A percentile compares a stretch with the other conserved stretches of the same genome.
These are phyloP conservation scores for Debaryomyces udenii DNA, from an alignment of 1,139 yeast species.

Conservation along the genomic window DNA sequence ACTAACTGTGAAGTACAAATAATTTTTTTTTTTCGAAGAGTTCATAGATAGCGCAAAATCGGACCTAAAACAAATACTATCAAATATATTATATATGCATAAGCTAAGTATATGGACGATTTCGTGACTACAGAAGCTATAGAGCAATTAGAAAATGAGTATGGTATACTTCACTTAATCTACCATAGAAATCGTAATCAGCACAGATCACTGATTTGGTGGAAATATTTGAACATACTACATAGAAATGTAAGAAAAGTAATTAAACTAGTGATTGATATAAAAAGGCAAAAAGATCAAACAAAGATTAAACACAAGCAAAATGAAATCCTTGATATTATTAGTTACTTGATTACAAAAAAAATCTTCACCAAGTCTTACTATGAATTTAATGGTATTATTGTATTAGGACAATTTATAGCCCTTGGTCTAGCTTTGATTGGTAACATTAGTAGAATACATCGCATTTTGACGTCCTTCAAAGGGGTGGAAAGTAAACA, in stretches of 20 bases:
- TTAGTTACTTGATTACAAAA: conserved; percentile 37
- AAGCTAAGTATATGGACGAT: conserved; percentile 5
- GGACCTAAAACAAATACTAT: background rate
- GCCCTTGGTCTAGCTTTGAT: conserved; percentile 71
- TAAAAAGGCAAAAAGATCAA: conserved; percentile 22
- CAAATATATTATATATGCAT: background rate
- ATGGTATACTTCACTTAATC: conserved; percentile 57
- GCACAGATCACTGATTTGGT: conserved; percentile 76
- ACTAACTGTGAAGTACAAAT: background rate
- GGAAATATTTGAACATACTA: conserved; percentile 67
- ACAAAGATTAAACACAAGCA: conserved; percentile 16
- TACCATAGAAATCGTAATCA: conserved; percentile 78
- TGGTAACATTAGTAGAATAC: conserved; percentile 56
- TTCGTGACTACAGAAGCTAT: conserved; percentile 3
- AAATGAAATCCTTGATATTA: conserved; percentile 24
- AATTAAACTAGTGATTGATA: conserved; percentile 25
- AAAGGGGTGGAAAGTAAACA: conserved; percentile 18
- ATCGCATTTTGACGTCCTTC: conserved; percentile 26
- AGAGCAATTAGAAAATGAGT: conserved; percentile 43
- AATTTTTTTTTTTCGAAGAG: conserved; percentile 4
- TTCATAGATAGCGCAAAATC: conserved; percentile 5
- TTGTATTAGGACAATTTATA: conserved; percentile 78
- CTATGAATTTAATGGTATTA: conserved; percentile 64
- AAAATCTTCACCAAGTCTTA: conserved; percentile 54
- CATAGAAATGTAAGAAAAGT: conserved; percentile 58